Evolutionary conservation across 352 stramenopile genomes (phyloP), one percentile per base, ranked within the genome.

Genomic region (Discostella stelligera): DNA sequence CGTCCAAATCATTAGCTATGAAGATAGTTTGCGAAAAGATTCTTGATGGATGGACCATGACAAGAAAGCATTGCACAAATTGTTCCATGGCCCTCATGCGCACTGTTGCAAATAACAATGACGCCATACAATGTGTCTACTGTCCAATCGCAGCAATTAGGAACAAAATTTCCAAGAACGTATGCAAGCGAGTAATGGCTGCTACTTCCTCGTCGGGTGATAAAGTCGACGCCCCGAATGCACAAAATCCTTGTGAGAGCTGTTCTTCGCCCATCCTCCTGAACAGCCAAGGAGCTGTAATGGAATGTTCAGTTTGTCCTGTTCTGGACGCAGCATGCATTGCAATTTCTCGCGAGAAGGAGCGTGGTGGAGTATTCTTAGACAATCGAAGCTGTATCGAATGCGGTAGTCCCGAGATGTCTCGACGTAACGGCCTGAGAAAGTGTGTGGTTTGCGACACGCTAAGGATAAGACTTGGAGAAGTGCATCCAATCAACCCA

Each of bases 21-120:
- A 74, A 67, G 30, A 21, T 74, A 44, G 54, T 74, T n/a, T 74
- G 53, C 16, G 56, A 66, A 48, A 74, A 66, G 55, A 74, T 74
- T 20, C 41, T 74, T 16, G 55, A 44, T 58, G 66, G 66, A 16
- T 74, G 66, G n/a, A 67, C 48, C 20, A 74, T 74, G 66, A 66
- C 66, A 37, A 55, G 66, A 32, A 61, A 60, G 55, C 66, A 74
- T 37, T 74, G 66, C 21, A 21, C 32, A 2, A 74, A 67, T 13
- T 74, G 66, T 25, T 60, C 30, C 10, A 74, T 61, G 66, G 55
- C 66, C 16, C 32, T 74, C 3, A 14, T 74, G 18, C 23, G 21
- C n/a, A 32, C 18, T 37, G 10, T 5, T 37, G 9, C 21, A 7
- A 60, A 41, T 44, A 58, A 41, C 7, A 23, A 8, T 21, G 41